phyloP scores from a whole-genome alignment of 345 rosid species.

The Ceriops zippeliana region DNA sequence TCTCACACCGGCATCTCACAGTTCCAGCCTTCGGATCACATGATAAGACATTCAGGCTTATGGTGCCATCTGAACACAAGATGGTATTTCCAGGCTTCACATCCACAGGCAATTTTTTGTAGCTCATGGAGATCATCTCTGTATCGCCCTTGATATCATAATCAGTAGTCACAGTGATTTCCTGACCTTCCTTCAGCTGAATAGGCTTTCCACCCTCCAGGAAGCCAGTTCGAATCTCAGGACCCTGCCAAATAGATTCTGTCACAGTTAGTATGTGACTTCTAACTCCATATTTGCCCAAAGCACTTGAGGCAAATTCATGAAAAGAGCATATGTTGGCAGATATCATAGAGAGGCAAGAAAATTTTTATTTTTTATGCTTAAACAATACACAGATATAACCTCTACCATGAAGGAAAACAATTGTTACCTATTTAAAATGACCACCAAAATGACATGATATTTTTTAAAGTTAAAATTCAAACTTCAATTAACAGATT shows the following conservation, averaged over 20 bases:
- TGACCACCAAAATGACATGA: no score
- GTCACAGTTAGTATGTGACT: background rate
- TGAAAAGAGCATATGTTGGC: background rate
- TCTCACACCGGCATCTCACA: slow-evolving; percentile 83
- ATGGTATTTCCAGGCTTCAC: slow-evolving; percentile 71
- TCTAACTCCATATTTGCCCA: background rate
- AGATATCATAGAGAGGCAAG: background rate
- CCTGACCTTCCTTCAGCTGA: slow-evolving; percentile 34
- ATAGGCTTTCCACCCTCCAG: slow-evolving; percentile 28
- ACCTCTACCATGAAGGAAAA: no score
- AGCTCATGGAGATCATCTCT: slow-evolving; percentile 82
- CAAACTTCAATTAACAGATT: no score
- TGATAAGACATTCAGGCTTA: slow-evolving; percentile 60
- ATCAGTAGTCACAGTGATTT: slow-evolving; percentile 59
- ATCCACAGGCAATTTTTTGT: slow-evolving; percentile 73
- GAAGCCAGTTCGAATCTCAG: slow-evolving; percentile 36
- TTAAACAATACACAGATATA: no score
- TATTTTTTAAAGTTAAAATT: no score
- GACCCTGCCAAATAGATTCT: slow-evolving; percentile 10
- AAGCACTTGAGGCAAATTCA: background rate
- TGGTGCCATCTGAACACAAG: slow-evolving; percentile 86
- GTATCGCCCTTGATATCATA: slow-evolving; percentile 64
- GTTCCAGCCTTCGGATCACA: slow-evolving; percentile 68
- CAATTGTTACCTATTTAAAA: no score
- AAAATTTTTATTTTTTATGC: no score